Evolutionary conservation across 441 rosid genomes (phyloP), one percentile per base, ranked within the genome.

Genomic region (Melastoma candidum): DNA sequence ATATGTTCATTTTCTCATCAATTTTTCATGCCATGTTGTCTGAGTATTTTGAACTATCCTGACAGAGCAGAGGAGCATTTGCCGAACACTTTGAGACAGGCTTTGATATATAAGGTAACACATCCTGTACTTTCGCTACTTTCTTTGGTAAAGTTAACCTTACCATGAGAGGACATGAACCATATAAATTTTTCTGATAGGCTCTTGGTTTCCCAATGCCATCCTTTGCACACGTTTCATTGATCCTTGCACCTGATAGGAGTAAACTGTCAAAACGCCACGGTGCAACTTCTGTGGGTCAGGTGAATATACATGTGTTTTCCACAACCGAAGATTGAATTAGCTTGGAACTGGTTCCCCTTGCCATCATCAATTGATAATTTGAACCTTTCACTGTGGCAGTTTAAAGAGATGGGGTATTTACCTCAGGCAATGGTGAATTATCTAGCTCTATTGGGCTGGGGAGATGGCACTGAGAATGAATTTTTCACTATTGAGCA

Each of bases 401-500:
- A 87, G 96, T 92, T 72, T 77, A 80, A 75, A 76, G 98, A 87
- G 67, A 82, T 92, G 96, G 96, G 98, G 12, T 87, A 82, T 67
- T 72, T 92, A 51, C 94, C 98, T 57, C 89, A 82, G 68, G 90
- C 82, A 52, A 92, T 87, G 96, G 87, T 87, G 61, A 92, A 92
- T 71, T 92, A 92, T 66, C 69, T 92, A 60, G 95, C 96, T 41
- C 96, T 87, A 64, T 69, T 92, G 66, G 98, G 96, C 50, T 92
- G 96, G 98, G 96, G 96, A 11, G 96, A 92, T 60, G 96, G 95
- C 66, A 87, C 96, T 25, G 96, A 87, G 63, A 82, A 87, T 71
- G 98, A 92, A 73, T 85, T 92, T 77, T 92, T 78, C 77, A 75
- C 85, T 10, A 87, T 92, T 6, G 68, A 81, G 51, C 74, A 87